Evolutionary conservation across 805 yeast species (phyloP).

Genomic region (Suhomyces faveliae): DNA sequence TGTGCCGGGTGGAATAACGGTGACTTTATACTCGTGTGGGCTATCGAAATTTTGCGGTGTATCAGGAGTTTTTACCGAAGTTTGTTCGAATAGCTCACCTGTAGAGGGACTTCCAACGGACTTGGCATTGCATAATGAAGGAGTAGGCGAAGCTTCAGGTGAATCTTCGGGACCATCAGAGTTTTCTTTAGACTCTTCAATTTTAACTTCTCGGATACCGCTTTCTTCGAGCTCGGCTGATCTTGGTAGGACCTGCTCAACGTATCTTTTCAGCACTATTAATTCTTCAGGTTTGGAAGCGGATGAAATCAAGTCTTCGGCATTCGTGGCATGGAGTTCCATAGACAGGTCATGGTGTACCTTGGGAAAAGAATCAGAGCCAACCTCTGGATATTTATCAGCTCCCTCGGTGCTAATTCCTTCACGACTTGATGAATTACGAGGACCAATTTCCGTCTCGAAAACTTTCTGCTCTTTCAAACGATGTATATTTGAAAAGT

Average conservation of each 20-base stretch:
- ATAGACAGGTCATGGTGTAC: no score
- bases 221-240: no score
- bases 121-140: background rate
- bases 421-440: background rate
- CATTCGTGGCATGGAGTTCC: no score
- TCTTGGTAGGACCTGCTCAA: no score
- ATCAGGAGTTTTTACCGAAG: background rate
- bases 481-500: background rate
- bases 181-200: no score
- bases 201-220: no score
- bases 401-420: background rate
- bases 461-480: background rate
- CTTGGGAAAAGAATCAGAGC: no score
- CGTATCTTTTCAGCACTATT: no score
- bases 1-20: background rate
- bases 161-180: no score
- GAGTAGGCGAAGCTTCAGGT: no score
- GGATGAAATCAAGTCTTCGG: no score
- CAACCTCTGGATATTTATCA: background rate
- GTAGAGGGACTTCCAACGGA: background rate
- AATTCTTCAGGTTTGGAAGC: no score
- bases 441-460: background rate
- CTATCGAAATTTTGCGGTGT: background rate
- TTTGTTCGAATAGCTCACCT: background rate
- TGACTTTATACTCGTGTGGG: background rate